Base-by-base conservation (phyloP, 106 monocot genomes). In the Platanthera guangdongensis region DNA sequence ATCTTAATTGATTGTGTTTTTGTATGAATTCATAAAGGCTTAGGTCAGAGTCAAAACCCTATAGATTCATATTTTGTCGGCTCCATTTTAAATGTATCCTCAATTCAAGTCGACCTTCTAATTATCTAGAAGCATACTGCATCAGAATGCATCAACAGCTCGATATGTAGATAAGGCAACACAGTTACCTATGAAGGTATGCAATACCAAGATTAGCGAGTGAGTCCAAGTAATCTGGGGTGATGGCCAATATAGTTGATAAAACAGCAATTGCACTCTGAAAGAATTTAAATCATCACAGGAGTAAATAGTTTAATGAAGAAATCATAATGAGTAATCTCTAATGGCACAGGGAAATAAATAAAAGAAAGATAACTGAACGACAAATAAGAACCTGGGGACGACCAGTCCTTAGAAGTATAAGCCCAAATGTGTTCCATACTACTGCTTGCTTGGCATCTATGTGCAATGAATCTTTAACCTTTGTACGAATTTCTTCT, bases 191-290 rank as follows among this genome's bases (percentile, higher is more conserved):
- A 84, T 92, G 94, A 81, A 99, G 89, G 72, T 85, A 90, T 75
- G 94, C 89, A 71, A 94, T 81, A 18, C 97, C 97, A 80, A 99
- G 91, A 82, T 99, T 99, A 50, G 94, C 89, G 83, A 99, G 85
- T 28, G 89, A 89, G 70, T 99, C 97, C 89, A 94, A 78, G 78
- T 83, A 85, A 68, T 88, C 92, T 47, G 97, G 97, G 72, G 53
- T 80, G 63, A 92, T n/a, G 71, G 47, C 75, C 81, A 92, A 88
- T 52, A 99, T 39, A 71, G 84, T 82, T 48, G 92, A 89, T 51
- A 99, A 88, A 82, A 99, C 82, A 67, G 91, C 86, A 78, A 94
- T 90, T 54, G 97, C 94, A 90, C 88, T 94, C 97, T 99, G 89
- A 39, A 75, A 39, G 75, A 79, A 80, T 7, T 62, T 30, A 48